Conservation (phyloP, 306 rosid genomes). For the Amphicarpaea edgeworthii region DNA sequence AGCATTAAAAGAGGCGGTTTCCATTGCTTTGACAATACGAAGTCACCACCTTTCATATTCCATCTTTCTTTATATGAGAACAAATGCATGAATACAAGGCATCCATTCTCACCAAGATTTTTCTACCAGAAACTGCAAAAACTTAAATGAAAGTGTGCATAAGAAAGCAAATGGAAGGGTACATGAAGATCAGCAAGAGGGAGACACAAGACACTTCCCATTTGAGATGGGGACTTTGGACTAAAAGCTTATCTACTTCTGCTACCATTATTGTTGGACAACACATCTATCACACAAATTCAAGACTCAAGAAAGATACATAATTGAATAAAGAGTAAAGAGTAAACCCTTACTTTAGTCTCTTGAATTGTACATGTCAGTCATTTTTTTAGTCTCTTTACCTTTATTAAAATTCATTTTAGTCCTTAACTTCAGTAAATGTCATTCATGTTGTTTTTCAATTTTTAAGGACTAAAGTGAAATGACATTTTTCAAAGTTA, state of each 20-base stretch:
- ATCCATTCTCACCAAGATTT: slow-evolving; percentile 30
- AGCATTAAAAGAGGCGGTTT: slow-evolving; percentile 39
- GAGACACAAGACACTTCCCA: slow-evolving; percentile 41
- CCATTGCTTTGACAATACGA: slow-evolving; percentile 44
- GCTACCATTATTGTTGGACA: slow-evolving; percentile 25
- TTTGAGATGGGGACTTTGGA: slow-evolving; percentile 24
- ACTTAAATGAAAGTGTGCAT: slow-evolving; percentile 25
- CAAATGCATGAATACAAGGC: slow-evolving; percentile 43
- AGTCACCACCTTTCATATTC: slow-evolving; percentile 36
- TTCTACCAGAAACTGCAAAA: slow-evolving; percentile 34
- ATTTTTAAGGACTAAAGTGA: not conserved
- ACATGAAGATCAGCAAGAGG: slow-evolving; percentile 25
- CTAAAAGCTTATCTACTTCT: slow-evolving; percentile 17
- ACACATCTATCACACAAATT: slow-evolving; percentile 22
- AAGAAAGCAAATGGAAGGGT: slow-evolving; percentile 39
- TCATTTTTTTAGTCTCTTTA: slow-evolving; percentile 14
- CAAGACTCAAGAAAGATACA: slow-evolving; percentile 42
- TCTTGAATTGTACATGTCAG: not conserved
- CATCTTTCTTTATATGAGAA: slow-evolving; percentile 33
- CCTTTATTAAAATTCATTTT: not conserved
- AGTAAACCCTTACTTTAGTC: not conserved
- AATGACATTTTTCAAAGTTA: not conserved
- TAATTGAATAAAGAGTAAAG: slow-evolving; percentile 19
- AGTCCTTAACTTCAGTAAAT: not conserved
- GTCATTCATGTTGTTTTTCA: not conserved